Evolutionary conservation across 1,139 yeast species (phyloP).

Genomic region (Suhomyces yuchorum): DNA sequence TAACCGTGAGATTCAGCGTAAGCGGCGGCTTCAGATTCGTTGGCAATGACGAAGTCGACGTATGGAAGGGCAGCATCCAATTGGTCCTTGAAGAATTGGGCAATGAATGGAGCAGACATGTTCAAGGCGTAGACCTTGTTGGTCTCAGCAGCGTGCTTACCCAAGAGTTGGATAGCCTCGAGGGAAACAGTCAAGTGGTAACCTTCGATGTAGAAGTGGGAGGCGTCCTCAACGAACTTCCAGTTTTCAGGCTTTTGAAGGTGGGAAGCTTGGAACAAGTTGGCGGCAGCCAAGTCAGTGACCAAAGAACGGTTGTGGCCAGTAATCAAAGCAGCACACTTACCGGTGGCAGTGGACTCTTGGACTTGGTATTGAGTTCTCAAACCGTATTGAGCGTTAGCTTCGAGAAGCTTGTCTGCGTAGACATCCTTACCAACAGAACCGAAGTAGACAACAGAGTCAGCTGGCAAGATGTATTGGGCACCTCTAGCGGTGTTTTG

Average conservation of each 20-base stretch:
- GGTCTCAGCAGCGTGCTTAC: conserved; percentile 84
- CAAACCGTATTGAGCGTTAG: conserved; percentile 88
- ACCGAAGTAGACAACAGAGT: conserved; percentile 91
- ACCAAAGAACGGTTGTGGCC: conserved; percentile 89
- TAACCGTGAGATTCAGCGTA: conserved; percentile 84
- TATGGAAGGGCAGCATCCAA: conserved; percentile 79
- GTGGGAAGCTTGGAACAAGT: conserved; percentile 90
- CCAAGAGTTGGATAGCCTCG: conserved; percentile 85
- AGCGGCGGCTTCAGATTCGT: conserved; percentile 96
- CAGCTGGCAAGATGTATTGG: conserved; percentile 80
- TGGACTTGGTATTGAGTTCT: conserved; percentile 82
- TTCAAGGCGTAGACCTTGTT: conserved; percentile 85
- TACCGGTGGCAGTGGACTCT: conserved; percentile 81
- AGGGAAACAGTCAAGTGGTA: conserved; percentile 98
- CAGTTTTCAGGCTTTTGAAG: conserved; percentile 89
- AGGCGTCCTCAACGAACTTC: conserved; percentile 79
- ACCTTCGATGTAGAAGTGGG: conserved; percentile 91
- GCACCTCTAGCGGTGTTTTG: conserved; percentile 99
- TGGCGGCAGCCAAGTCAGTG: conserved; percentile 97
- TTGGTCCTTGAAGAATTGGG: conserved; percentile 92
- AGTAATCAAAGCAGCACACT: conserved; percentile 94
- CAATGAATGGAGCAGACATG: conserved; percentile 95
- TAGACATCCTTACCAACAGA: conserved; percentile 93
- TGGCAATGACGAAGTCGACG: conserved; percentile 90
- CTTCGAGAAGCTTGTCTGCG: conserved; percentile 76